Conservation (phyloP, 768 basidiomycete genomes). For the Suillus bovinus region DNA sequence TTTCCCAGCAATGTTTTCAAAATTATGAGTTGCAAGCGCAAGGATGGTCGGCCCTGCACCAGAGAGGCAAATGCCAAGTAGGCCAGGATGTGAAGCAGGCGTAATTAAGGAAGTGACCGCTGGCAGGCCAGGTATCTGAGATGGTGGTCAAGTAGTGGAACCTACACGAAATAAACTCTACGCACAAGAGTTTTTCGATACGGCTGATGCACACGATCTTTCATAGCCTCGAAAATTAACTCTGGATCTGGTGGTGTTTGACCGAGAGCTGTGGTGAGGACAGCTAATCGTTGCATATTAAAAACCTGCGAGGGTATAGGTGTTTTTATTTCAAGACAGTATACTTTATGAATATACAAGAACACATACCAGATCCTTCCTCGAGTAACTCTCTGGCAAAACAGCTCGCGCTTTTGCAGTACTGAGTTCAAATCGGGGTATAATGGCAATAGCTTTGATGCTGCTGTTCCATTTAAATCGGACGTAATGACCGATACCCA, state of each 20-base stretch:
- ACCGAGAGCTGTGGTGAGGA: constrained; percentile 91
- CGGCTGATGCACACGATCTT: constrained; percentile 96
- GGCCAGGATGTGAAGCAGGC: constrained; percentile 86
- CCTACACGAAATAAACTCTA: constrained; percentile 15
- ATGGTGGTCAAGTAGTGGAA: neutral
- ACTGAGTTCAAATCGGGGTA: constrained; percentile 93
- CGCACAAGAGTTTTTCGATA: constrained; percentile 86
- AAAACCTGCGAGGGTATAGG: constrained; percentile 69
- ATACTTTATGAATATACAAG: neutral
- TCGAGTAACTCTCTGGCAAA: constrained; percentile 79
- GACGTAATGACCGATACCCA: constrained; percentile 92
- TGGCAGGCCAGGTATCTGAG: constrained; percentile 92
- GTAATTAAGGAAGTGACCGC: constrained; percentile 90
- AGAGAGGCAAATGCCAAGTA: constrained; percentile 95
- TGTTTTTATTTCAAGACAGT: neutral
- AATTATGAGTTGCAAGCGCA: constrained; percentile 85
- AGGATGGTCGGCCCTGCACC: constrained; percentile 98
- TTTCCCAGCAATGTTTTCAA: constrained; percentile 82
- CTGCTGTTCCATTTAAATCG: constrained; percentile 81
- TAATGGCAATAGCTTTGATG: constrained; percentile 92
- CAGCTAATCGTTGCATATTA: constrained; percentile 94
- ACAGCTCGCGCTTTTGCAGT: constrained; percentile 93
- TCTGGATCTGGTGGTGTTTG: constrained; percentile 91
- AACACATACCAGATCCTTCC: constrained; percentile 82
- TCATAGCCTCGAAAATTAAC: constrained; percentile 99